Conservation (phyloP, 116 monocot species). For the Posidonia oceanica region DNA sequence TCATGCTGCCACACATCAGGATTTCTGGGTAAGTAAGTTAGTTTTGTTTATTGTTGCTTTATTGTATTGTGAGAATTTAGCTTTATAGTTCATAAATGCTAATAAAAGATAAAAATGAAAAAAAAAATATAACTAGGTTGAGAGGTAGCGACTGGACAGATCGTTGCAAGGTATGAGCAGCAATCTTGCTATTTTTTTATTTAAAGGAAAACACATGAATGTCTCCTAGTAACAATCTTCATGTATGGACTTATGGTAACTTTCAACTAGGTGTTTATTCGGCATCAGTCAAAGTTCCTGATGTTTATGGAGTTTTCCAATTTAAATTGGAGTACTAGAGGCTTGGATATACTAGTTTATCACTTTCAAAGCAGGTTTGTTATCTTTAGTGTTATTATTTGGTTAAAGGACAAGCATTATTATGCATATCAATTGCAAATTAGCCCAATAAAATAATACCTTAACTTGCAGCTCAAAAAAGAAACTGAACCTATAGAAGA, state of each 20-base stretch:
- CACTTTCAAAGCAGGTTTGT: slow-evolving; percentile 80
- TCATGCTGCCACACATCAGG: too few relatives aligned
- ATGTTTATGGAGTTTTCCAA: slow-evolving; percentile 99
- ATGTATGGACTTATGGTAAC: not conserved
- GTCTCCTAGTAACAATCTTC: not conserved
- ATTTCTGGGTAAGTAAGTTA: too few relatives aligned
- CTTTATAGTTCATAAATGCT: too few relatives aligned
- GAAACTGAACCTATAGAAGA: too few relatives aligned
- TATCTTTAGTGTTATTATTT: not conserved
- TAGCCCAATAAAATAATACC: not conserved
- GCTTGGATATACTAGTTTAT: slow-evolving; percentile 81
- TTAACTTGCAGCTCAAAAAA: too few relatives aligned
- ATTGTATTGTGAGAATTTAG: too few relatives aligned
- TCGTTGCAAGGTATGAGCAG: too few relatives aligned
- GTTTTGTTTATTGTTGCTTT: too few relatives aligned
- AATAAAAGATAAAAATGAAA: too few relatives aligned
- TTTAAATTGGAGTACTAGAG: slow-evolving; percentile 91
- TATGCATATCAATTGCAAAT: not conserved
- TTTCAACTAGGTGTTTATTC: slow-evolving; percentile 59
- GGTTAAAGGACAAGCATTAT: too few relatives aligned
- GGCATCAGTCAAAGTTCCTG: slow-evolving; percentile 83
- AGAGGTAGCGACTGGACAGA: too few relatives aligned
- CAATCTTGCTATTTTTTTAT: not conserved
- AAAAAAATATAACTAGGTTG: too few relatives aligned
- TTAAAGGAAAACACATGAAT: not conserved